Evolutionary conservation across 2,329 filamentous ascomycete genomes (phyloP), one percentile per base, ranked within the genome.

Genomic region (Aspergillus sp.): DNA sequence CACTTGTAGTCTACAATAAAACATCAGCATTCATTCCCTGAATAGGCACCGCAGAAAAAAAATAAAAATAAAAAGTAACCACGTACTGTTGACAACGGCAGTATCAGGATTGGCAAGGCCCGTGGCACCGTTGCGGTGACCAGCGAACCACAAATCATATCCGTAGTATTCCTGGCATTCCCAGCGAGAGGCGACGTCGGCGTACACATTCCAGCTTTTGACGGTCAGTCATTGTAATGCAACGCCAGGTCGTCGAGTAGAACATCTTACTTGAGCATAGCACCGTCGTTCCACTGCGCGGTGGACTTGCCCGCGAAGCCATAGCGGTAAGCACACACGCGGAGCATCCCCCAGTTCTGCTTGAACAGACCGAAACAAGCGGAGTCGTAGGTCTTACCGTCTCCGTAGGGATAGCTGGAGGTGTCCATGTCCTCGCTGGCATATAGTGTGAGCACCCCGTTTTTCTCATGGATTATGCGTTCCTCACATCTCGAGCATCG

Each of bases 321-420:
- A n/a, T n/a, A n/a, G n/a, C n/a, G n/a, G 6, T 43, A 44, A 8
- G 45, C 46, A 30, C 46, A 58, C 10, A 38, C 35, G 11, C 50
- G 38, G 24, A 53, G 37, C 36, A 54, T 53, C 31, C 39, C 41
- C 49, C 49, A 53, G 30, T 55, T 54, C 34, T 55, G 52, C 44
- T 54, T 53, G 47, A 54, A 52, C 19, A 54, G 37, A 13, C 52
- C 52, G 29, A 53, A 55, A 35, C 53, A 55, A 30, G 52, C 43
- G 4, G 42, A 33, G 11, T 53, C 52, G 11, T 45, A 41, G 6
- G 29, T 35, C 30, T 55, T 55, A 24, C 50, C 50, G 24, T 55
- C 50, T 8, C 51, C 50, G n/a, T 47, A 5, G 25, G 19, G 6
- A 11, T 10, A 11, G 14, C 15, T 10, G 12, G 29, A 14, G 13